Evolutionary conservation across 306 rosid genomes (phyloP).

Genomic region (Ammopiptanthus mongolicus): DNA sequence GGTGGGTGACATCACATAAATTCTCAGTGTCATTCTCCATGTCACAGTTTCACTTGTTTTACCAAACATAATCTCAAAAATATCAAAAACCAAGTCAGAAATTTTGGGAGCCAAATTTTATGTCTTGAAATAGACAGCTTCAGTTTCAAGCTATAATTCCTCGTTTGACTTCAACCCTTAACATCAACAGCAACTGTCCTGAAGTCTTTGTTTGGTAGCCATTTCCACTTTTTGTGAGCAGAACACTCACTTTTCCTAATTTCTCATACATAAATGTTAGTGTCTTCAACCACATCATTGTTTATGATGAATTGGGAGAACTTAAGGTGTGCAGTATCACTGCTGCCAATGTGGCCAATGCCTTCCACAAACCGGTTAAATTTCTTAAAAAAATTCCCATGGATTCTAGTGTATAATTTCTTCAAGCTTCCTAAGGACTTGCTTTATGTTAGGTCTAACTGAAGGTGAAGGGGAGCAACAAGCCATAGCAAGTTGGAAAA

Average conservation of each 20-base stretch:
- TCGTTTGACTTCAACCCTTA: constrained; percentile 26
- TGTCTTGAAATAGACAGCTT: constrained; percentile 22
- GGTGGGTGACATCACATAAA: not conserved
- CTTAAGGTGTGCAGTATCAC: constrained; percentile 3
- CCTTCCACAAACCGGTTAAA: not conserved
- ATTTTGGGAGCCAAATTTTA: constrained; percentile 18
- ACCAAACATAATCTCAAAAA: constrained; percentile 7
- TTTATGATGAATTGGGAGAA: constrained; percentile 30
- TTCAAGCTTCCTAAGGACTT: constrained; percentile 73
- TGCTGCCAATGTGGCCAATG: constrained; percentile 9
- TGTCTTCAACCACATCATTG: constrained; percentile 26
- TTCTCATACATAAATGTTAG: constrained; percentile 25
- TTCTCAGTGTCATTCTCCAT: not conserved
- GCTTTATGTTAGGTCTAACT: constrained; percentile 71
- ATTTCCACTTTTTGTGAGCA: constrained; percentile 31
- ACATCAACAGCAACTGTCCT: constrained; percentile 31
- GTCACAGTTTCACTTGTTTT: constrained; percentile 15
- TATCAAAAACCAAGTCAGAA: constrained; percentile 7
- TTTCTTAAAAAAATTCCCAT: not conserved
- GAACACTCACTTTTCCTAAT: not conserved
- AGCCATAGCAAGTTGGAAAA: constrained; percentile 79
- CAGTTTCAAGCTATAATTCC: constrained; percentile 24
- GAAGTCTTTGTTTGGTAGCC: constrained; percentile 17
- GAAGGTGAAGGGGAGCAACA: constrained; percentile 85
- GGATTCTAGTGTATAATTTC: constrained; percentile 49